phyloP scores from a whole-genome alignment of 345 rosid genomes.

The Reutealis trisperma region DNA sequence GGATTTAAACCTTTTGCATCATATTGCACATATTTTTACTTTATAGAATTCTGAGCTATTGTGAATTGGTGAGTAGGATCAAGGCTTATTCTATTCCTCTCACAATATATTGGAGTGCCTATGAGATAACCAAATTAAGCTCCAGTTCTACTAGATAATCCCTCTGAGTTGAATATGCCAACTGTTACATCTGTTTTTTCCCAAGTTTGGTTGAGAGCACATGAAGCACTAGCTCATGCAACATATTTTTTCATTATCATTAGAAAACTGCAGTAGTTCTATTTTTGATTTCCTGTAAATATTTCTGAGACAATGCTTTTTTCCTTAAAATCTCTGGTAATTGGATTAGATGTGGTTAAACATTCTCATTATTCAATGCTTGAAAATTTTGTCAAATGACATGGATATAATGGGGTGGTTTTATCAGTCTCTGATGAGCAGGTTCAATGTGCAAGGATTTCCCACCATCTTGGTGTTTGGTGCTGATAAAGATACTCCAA shows the following conservation, averaged over 20 bases:
- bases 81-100: not conserved
- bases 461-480: conserved; percentile 96
- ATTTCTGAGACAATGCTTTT: not conserved
- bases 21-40: not conserved
- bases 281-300: not conserved
- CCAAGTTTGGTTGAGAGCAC: not conserved
- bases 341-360: not conserved
- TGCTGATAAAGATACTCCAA: conserved; percentile 77
- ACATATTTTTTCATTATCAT: not conserved
- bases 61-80: not conserved
- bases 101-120: not conserved
- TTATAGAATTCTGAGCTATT: not conserved
- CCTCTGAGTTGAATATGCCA: not conserved
- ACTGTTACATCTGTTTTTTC: not conserved
- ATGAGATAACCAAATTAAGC: not conserved
- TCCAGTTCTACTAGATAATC: not conserved
- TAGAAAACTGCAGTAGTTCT: not conserved
- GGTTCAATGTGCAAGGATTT: conserved; percentile 90
- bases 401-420: conserved; percentile 24
- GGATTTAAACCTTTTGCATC: not conserved
- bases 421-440: conserved; percentile 87
- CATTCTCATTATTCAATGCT: not conserved
- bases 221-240: not conserved
- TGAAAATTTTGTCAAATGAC: not conserved
- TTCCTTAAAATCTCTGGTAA: not conserved